Percentiles rank a stretch among this genome's conserved stretches.
Evolutionary conservation across 768 basidiomycete species (phyloP).

Genomic region (Hypholoma fasciculare): DNA sequence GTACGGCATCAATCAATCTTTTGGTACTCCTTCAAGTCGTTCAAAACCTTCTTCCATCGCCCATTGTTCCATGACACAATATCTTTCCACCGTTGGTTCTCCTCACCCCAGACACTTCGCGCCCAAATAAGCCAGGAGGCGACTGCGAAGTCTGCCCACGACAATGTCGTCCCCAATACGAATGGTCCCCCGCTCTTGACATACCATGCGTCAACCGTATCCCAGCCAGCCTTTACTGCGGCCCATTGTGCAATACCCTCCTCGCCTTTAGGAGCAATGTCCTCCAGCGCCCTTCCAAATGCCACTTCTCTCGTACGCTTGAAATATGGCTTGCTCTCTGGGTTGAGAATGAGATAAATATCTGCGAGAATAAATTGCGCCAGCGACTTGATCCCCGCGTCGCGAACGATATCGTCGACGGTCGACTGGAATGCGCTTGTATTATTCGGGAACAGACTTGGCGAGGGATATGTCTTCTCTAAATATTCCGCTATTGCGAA

Average conservation of each 20-base stretch:
- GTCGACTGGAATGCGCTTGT: background rate
- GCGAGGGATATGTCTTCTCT: conserved; percentile 7
- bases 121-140: conserved; percentile 23
- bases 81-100: conserved; percentile 33
- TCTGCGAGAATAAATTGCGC: background rate
- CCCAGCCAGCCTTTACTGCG: conserved; percentile 29
- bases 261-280: conserved; percentile 1
- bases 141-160: conserved; percentile 3
- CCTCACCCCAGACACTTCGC: conserved; percentile 26
- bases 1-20: background rate
- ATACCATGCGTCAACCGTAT: conserved; percentile 4
- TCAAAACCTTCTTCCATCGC: conserved; percentile 15
- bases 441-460: background rate
- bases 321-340: background rate
- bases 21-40: conserved; percentile 3
- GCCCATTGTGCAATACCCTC: conserved; percentile 2
- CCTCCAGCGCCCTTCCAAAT: background rate
- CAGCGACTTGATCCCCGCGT: background rate
- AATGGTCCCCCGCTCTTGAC: background rate
- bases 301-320: background rate
- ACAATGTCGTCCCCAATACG: background rate
- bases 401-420: background rate
- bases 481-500: conserved; percentile 9
- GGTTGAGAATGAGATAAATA: background rate
- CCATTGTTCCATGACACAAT: conserved; percentile 14